These are phyloP conservation scores for Sequoiadendron giganteum DNA, from an alignment of 75 land plant genomes.

Conservation along the genomic window DNA sequence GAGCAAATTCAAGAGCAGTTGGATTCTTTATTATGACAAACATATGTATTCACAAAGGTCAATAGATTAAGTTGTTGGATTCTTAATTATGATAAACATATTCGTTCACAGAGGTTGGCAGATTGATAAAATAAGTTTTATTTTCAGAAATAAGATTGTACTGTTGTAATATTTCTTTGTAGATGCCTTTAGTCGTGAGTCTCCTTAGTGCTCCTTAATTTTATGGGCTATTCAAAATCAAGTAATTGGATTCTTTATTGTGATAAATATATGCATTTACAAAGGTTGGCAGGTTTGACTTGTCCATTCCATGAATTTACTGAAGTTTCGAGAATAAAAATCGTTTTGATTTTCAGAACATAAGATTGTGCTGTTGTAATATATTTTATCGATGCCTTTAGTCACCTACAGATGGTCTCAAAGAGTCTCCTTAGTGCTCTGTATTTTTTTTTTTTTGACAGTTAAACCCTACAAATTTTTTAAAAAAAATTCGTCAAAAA, in stretches of 20 bases:
- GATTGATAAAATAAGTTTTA: background rate
- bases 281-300: background rate
- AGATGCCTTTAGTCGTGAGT: background rate
- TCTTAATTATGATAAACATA: background rate
- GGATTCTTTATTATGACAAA: slow-evolving; percentile 10
- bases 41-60: no score
- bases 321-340: background rate
- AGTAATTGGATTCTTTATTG: slow-evolving; percentile 2
- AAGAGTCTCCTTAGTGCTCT: no score
- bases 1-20: slow-evolving; percentile 9
- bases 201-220: background rate
- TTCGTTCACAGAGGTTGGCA: no score
- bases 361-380: background rate
- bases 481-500: no score
- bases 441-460: no score
- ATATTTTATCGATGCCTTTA: background rate
- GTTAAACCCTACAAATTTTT: no score
- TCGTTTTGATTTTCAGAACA: background rate
- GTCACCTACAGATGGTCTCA: background rate
- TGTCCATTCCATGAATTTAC: background rate
- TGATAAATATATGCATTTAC: background rate
- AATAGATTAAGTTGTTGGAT: background rate
- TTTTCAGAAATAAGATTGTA: background rate
- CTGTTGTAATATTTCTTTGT: background rate
- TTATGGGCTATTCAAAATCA: background rate